Evolutionary conservation across 495 filamentous ascomycete genomes (phyloP).

Genomic region (Sordaria brevicollis): DNA sequence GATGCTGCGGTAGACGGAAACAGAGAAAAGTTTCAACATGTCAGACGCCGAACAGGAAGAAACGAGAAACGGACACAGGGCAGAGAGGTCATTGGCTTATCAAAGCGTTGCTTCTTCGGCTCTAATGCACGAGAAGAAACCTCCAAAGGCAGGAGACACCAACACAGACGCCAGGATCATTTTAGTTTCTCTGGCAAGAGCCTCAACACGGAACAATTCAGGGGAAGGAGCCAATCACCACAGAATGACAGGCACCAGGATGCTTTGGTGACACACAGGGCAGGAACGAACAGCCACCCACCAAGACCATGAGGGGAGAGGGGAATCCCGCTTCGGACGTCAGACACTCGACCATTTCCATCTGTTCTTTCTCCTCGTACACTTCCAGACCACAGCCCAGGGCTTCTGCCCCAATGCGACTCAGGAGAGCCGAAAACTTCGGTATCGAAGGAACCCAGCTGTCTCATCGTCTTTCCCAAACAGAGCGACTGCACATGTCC

Average conservation of each 20-base stretch:
- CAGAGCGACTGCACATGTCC: background rate
- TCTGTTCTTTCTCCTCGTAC: constrained; percentile 8
- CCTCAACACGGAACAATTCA: constrained; percentile 12
- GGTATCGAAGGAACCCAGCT: background rate
- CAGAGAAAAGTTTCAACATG: constrained; percentile 25
- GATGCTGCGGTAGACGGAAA: constrained; percentile 15
- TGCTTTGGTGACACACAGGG: constrained; percentile 24
- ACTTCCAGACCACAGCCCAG: constrained; percentile 4
- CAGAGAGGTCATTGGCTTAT: background rate
- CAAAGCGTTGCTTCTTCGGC: background rate
- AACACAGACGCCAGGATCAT: constrained; percentile 6
- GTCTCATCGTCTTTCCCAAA: background rate
- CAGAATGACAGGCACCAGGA: constrained; percentile 13
- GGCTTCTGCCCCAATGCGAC: constrained; percentile 11
- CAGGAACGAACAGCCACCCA: constrained; percentile 14
- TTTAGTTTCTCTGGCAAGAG: constrained; percentile 11
- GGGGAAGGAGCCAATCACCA: constrained; percentile 19
- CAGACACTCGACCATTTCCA: constrained; percentile 19
- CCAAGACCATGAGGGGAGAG: background rate
- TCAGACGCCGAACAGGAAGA: constrained; percentile 24
- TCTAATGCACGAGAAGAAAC: background rate
- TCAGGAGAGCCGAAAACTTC: background rate
- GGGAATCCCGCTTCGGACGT: constrained; percentile 16
- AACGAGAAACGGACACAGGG: constrained; percentile 6
- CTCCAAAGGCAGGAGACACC: constrained; percentile 6